Evolutionary conservation across 768 basidiomycete species (phyloP).

Genomic region (Termitomyces sp.): DNA sequence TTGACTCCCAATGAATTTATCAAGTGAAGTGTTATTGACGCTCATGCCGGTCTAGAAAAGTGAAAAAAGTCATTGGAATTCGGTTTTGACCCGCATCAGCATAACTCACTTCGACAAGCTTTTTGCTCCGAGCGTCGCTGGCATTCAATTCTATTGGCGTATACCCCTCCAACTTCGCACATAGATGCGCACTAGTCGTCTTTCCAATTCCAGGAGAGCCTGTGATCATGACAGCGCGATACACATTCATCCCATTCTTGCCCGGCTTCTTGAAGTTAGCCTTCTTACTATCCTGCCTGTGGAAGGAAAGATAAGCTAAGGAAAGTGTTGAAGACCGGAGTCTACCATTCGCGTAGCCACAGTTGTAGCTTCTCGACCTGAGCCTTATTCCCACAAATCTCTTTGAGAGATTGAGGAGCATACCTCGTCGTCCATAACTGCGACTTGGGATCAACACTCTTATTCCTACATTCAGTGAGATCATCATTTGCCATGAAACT

Average conservation of each 20-base stretch:
- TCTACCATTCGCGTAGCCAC: constrained; percentile 89
- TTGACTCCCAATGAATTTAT: constrained; percentile 72
- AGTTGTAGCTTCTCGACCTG: constrained; percentile 83
- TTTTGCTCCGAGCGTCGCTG: constrained; percentile 93
- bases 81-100: neutral
- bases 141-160: constrained; percentile 96
- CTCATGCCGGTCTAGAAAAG: constrained; percentile 75
- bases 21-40: constrained; percentile 83
- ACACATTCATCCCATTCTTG: constrained; percentile 83
- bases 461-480: constrained; percentile 17
- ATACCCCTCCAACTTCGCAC: constrained; percentile 86
- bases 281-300: constrained; percentile 73
- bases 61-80: neutral
- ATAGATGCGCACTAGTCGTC: constrained; percentile 92
- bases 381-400: constrained; percentile 94
- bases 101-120: constrained; percentile 79
- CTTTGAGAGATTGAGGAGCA: constrained; percentile 82
- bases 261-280: constrained; percentile 91
- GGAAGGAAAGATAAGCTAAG: neutral
- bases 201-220: constrained; percentile 98
- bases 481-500: neutral
- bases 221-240: constrained; percentile 84
- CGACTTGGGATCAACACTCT: constrained; percentile 39
- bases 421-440: constrained; percentile 97
- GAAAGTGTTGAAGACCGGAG: neutral